Base-by-base conservation (phyloP, 768 basidiomycete genomes). In the Rhizopogon vesiculosus region DNA sequence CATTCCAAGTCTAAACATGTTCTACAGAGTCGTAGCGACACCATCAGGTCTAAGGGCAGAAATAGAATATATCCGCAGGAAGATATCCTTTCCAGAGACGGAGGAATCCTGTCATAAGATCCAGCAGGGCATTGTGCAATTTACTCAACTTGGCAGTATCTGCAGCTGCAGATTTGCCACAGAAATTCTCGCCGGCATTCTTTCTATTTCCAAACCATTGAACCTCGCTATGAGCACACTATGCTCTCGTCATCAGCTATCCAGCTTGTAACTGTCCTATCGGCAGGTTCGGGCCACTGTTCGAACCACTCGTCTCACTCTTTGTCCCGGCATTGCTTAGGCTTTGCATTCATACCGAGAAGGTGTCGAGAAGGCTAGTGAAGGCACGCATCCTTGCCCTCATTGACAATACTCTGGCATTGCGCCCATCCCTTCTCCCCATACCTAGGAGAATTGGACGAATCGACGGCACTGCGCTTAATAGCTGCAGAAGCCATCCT, bases 71-170 rank as follows among this genome's bases (percentile, higher is more conserved):
- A 60, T 81, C 19, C 76, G 76, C 55, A 66, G 73, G 59, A 66
- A 72, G 19, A 58, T 81, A 18, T 63, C 72, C 52, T 72, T 81
- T 13, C 64, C 76, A 35, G 91, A 93, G 68, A 83, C 87, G 2
- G 91, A 93, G 66, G 89, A 93, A 29, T 82, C 82, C 12, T 93
- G 91, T 91, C 87, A 90, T 54, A 74, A 69, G 16, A 87, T 92
- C 46, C 67, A 78, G 2, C 74, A 78, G 40, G 76, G 76, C 3
- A 64, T 90, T 46, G 53, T 63, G 19, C 66, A 72, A 13, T 67
- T 91, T 18, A 75, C 75, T 2, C 66, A 69, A 5, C 65, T 86
- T 4, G 81, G 77, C 59, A 75, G 76, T 35, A 76, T 79, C 51
- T 81, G 80, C 22, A 82, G 75, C 16, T 77, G 75, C 60, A 78